Base-by-base conservation (phyloP, 2,329 filamentous ascomycete genomes). In the Colletotrichum tamarilloi region DNA sequence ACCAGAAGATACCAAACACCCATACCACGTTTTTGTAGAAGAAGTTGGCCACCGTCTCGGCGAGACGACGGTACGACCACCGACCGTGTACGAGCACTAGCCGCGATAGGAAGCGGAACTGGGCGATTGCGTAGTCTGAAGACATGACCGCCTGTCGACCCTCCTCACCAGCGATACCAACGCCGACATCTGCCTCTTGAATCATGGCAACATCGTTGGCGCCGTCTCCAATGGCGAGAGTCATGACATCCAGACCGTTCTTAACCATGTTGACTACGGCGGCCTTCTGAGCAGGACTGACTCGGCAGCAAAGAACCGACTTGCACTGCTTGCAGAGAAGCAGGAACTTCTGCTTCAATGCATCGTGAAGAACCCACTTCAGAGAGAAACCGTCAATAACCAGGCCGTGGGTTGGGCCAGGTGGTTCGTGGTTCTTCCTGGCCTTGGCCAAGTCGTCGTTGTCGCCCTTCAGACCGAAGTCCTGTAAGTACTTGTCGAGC, bases 1-100 rank as follows among this genome's bases (percentile, higher is more conserved):
- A 99, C 96, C 96, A 98, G 88, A 98, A 98, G 72, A 99, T 93
- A 56, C 93, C 90, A 80, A 98, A 96, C 0, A 95, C 97, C 97
- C 97, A 99, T 65, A 98, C 93, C 84, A 99, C 93, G 86, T 98
- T 99, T 93, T 99, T 99, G 91, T 98, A 99, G 87, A 99, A 99
- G 88, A 99, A 99, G 83, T 99, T 99, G 82, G 95, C 95, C 79
- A 97, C 98, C 59, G 93, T 94, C 85, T 99, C 97, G 35, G 93
- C 95, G 81, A 99, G 86, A 78, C 97, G 92, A 66, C 96, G 91
- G 85, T 99, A 99, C n/a, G 95, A 98, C 94, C 95, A 98, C 72
- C 95, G 91, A 72, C 95, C 95, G 80, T 98, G 95, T 5, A 98
- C 95, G 24, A 98, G 89, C 35, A 98, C 90, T 74, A 98, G 87